Base-by-base conservation (phyloP, 1,284 basidiomycete genomes). In the Trichosporon ovoides region DNA sequence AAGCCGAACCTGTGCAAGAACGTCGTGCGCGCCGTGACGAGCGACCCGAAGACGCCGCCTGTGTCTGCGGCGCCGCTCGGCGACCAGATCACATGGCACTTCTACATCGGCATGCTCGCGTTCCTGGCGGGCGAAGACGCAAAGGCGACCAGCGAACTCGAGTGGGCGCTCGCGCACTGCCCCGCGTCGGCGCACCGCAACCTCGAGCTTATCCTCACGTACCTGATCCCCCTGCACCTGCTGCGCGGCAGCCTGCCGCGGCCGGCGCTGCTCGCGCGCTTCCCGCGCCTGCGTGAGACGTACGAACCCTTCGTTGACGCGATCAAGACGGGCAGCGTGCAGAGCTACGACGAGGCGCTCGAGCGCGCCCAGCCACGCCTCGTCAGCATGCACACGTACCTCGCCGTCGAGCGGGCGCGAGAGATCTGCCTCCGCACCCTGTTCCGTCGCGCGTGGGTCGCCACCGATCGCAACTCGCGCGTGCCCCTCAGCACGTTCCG, bases 101-200 rank as follows among this genome's bases (percentile, higher is more conserved):
- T 94, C 80, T 97, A 97, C 73, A 78, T 94, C 50, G 95, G 95
- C 58, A 90, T 97, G 83, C 82, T 98, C 57, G 88, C 86, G 67
- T 97, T 98, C 76, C 76, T 97, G 58, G 91, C 89, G 66, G 95
- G 97, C 72, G 89, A 95, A 54, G 95, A 92, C 70, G 81, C 80
- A 43, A 90, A 90, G 79, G 86, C 93, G 28, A 88, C 91, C 72
- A 81, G 86, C 69, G 87, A 94, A 69, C 81, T 98, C 38, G 86
- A 84, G 0, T 83, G 86, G 65, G 88, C 91, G 11, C 89, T 92
- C 69, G 84, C 88, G 65, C 82, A 87, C 61, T 96, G 92, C 77
- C 84, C 89, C 64, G 73, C 80, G 9, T 77, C 78, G 7, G 83
- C 88, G 1, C 80, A 80, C 19, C 81, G 81, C 53, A 95, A 96